These are phyloP conservation scores for Scutellospora calospora DNA, from an alignment of 371 early-diverging fungal species.

Conservation along the genomic window DNA sequence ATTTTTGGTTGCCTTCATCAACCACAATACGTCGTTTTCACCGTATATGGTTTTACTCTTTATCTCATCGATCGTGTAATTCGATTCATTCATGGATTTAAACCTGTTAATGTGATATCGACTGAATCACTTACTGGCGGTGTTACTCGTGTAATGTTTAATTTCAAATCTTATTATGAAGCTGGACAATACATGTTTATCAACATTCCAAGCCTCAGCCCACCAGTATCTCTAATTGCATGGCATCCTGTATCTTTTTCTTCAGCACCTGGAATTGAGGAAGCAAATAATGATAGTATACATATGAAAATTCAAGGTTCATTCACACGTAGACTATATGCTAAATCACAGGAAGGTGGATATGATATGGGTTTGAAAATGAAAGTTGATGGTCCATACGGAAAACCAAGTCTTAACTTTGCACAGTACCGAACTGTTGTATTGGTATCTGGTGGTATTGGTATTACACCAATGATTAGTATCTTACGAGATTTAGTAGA, in stretches of 20 bases:
- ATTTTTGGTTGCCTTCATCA: conserved; percentile 41
- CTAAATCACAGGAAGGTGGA: not conserved
- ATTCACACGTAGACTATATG: conserved; percentile 15
- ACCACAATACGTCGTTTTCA: not conserved
- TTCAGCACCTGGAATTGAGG: conserved; percentile 29
- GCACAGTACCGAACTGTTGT: conserved; percentile 7
- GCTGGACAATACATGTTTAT: conserved; percentile 46
- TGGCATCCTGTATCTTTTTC: conserved; percentile 44
- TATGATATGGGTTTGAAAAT: not conserved
- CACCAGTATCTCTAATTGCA: not conserved
- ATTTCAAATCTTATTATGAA: conserved; percentile 29
- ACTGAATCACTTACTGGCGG: not conserved
- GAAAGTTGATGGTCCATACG: conserved; percentile 40
- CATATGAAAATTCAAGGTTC: conserved; percentile 38
- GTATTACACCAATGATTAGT: conserved; percentile 40
- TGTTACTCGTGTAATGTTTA: conserved; percentile 31
- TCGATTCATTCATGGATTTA: not conserved
- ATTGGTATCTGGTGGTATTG: conserved; percentile 36
- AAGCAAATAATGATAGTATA: conserved; percentile 5
- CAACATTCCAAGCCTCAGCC: conserved; percentile 24
- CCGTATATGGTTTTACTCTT: not conserved
- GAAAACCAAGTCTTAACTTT: conserved; percentile 34
- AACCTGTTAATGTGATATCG: not conserved
- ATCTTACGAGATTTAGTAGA: conserved; percentile 38
- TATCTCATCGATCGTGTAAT: conserved; percentile 36